Evolutionary conservation across 106 monocot species (phyloP), one percentile per base, ranked within the genome.

Genomic region (Dioscorea dumetorum): DNA sequence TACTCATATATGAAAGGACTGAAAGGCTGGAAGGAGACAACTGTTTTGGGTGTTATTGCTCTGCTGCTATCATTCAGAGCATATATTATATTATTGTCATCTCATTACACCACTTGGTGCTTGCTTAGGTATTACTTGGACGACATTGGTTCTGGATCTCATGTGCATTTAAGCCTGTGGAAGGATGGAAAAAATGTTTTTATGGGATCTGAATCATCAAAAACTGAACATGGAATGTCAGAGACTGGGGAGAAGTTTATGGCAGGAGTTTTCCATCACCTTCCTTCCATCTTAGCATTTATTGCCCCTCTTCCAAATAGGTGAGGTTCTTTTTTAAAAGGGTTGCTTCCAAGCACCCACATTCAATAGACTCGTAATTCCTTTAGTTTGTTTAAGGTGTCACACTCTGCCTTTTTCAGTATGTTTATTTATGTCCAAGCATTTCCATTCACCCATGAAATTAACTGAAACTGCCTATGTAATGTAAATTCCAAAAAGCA

Each of bases 151-250:
- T 87, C 87, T 52, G 99, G 99, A 57, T 90, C 73, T 74, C 99
- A 99, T 72, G 99, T 85, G 31, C 99, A 99, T 69, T 54, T 99
- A 72, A 99, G 99, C 73, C 81, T 99, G 62, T 93, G 93, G 84
- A 67, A 99, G 58, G 74, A 85, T 64, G 90, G 87, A 54, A 70
- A 73, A 33, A 99, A 99, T 78, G 83, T 88, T 23, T 93, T 87
- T 72, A 90, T 90, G 83, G 93, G 83, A 73, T 85, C 92, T 67
- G 78, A 75, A 49, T 64, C 41, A 48, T 79, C 85, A 74, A 64
- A 77, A 66, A 81, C 72, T 74, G 77, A 17, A 51, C 66, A 99
- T 80, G 99, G 99, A 70, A 93, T 99, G 85, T 93, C 99, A 69
- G 80, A 70, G 35, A 61, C 87, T 62, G 99, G 99, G 67, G 87